A percentile compares a stretch with the other conserved stretches of the same genome.
Conservation (phyloP, 768 basidiomycete genomes). For the Hericium coralloides region DNA sequence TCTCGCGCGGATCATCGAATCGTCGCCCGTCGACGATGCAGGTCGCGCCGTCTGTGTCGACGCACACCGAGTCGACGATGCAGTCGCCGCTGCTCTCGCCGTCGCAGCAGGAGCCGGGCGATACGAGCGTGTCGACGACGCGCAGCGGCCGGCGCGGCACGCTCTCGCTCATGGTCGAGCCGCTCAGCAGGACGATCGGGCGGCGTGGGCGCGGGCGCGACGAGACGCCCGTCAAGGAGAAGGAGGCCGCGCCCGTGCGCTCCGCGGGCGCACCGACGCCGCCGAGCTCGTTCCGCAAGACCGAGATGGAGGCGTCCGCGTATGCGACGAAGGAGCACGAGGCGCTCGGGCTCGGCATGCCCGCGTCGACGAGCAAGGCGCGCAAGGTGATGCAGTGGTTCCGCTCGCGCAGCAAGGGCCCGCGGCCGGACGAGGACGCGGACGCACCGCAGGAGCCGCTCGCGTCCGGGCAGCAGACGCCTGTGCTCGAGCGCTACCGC, state of each 20-base stretch:
- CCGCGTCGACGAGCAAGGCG: constrained; percentile 79
- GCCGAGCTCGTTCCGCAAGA: constrained; percentile 15
- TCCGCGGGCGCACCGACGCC: background rate
- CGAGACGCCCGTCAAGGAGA: constrained; percentile 25
- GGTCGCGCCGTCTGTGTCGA: constrained; percentile 16
- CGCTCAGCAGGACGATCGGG: constrained; percentile 49
- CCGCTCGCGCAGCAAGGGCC: constrained; percentile 55
- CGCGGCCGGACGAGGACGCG: constrained; percentile 19
- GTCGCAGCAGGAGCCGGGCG: background rate
- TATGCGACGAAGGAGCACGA: constrained; percentile 24
- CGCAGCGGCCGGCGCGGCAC: constrained; percentile 11
- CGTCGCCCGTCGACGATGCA: constrained; percentile 25
- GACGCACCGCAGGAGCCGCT: constrained; percentile 3
- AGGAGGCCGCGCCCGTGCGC: constrained; percentile 13
- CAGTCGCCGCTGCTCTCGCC: constrained; percentile 30
- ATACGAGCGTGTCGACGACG: constrained; percentile 10
- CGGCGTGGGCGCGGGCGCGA: constrained; percentile 15
- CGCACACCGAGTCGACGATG: constrained; percentile 8
- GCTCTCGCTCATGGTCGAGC: constrained; percentile 30
- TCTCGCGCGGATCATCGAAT: constrained; percentile 13
- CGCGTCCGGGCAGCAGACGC: background rate
- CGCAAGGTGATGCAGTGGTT: constrained; percentile 99
- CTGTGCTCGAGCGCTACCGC: constrained; percentile 7
- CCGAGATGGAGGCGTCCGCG: constrained; percentile 17
- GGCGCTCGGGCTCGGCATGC: constrained; percentile 31